Evolutionary conservation across 208 protist species (phyloP).

Genomic region (Trypanosoma vivax): DNA sequence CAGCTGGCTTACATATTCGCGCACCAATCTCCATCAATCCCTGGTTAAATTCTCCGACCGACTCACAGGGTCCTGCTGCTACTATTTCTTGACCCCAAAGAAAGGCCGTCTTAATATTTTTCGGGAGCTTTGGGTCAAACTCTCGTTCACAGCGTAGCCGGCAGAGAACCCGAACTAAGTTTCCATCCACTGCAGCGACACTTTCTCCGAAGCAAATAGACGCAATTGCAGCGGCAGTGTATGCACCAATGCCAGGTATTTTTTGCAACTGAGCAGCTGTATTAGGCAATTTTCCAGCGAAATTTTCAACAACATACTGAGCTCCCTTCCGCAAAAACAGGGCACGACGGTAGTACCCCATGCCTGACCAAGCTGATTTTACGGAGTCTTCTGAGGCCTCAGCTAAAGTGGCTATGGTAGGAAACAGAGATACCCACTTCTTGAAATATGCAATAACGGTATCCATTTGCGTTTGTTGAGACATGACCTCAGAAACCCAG

Average conservation of each 20-base stretch:
- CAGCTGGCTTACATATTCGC: constrained; percentile 72
- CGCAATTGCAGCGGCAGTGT: constrained; percentile 91
- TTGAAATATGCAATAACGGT: constrained; percentile 89
- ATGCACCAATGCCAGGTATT: constrained; percentile 89
- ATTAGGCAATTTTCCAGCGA: constrained; percentile 28
- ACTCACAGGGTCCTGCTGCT: constrained; percentile 18
- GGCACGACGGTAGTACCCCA: constrained; percentile 93
- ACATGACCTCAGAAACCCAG: constrained; percentile 94
- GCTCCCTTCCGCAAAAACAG: constrained; percentile 79
- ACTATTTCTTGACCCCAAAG: constrained; percentile 62
- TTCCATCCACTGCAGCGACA: constrained; percentile 86
- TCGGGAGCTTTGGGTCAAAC: constrained; percentile 71
- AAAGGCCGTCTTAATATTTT: constrained; percentile 43
- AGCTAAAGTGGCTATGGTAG: constrained; percentile 70
- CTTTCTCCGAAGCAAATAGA: constrained; percentile 82
- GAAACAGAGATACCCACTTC: constrained; percentile 85
- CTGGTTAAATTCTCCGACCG: constrained; percentile 81
- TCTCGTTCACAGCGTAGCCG: constrained; percentile 61
- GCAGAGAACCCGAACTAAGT: constrained; percentile 89
- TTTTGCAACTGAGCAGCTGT: constrained; percentile 42
- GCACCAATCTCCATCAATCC: constrained; percentile 93
- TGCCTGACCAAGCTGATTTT: constrained; percentile 79
- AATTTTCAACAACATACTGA: constrained; percentile 63
- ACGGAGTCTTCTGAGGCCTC: constrained; percentile 81
- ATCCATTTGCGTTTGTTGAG: constrained; percentile 91